phyloP scores from a whole-genome alignment of 2,329 filamentous ascomycete species.

The Stagonosporopsis cucurbitacearum region DNA sequence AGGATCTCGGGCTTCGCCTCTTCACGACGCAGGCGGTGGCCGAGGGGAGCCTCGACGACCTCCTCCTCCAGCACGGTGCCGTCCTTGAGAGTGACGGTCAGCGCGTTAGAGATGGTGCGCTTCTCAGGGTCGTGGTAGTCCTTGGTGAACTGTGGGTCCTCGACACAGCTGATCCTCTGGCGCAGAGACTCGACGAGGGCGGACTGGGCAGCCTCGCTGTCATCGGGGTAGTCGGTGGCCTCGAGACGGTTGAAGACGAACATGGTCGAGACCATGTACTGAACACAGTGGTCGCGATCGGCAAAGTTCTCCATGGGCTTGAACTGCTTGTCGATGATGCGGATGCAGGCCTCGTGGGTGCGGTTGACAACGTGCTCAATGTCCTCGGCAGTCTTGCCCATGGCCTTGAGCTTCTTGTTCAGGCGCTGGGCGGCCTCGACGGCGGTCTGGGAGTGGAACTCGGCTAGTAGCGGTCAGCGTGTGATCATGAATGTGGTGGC shows the following conservation, averaged over 20 bases:
- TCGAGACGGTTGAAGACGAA: conserved; percentile 92
- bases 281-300: conserved; percentile 98
- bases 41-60: conserved; percentile 90
- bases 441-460: conserved; percentile 98
- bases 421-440: conserved; percentile 93
- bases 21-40: conserved; percentile 87
- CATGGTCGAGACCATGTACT: conserved; percentile 98
- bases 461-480: conserved; percentile 60
- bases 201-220: conserved; percentile 88
- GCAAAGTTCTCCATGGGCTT: conserved; percentile 99
- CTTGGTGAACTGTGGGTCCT: conserved; percentile 90
- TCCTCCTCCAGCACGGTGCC: conserved; percentile 91
- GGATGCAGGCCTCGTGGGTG: conserved; percentile 97
- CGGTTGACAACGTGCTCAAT: conserved; percentile 90
- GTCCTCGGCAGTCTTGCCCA: conserved; percentile 91
- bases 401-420: conserved; percentile 77
- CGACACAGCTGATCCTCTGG: conserved; percentile 92
- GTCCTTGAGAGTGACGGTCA: conserved; percentile 94
- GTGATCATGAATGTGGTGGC: not conserved
- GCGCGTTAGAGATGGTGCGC: conserved; percentile 95
- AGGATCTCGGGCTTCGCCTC: conserved; percentile 98
- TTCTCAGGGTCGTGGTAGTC: conserved; percentile 95
- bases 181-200: conserved; percentile 88
- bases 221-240: conserved; percentile 92
- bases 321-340: conserved; percentile 99